These are phyloP conservation scores for Trichoderma gracile DNA, from an alignment of 2,329 filamentous ascomycete genomes.

Conservation along the genomic window DNA sequence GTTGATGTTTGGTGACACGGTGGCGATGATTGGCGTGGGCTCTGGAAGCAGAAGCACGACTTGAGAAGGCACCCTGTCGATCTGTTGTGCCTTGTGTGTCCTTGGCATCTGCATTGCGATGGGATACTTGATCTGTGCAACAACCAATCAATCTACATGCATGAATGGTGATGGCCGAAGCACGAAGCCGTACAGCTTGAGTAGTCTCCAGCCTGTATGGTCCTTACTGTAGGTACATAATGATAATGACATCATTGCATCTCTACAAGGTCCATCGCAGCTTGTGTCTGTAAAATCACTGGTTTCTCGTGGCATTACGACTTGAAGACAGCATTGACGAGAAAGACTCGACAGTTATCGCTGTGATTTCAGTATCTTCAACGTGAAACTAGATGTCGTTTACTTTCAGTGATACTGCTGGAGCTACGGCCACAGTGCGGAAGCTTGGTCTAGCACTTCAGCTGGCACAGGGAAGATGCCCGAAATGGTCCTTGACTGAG, in stretches of 20 bases:
- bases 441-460: neutral
- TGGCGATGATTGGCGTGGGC: neutral
- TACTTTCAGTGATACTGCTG: neutral
- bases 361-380: neutral
- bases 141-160: neutral
- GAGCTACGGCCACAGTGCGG: neutral
- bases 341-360: no score
- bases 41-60: neutral
- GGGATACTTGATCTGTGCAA: neutral
- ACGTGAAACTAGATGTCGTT: neutral
- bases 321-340: no score
- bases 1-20: neutral
- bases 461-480: neutral
- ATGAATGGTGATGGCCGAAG: neutral
- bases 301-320: no score
- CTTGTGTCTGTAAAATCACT: neutral
- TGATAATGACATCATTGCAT: slow-evolving; percentile 4
- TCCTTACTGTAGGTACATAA: neutral
- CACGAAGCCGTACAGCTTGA: neutral
- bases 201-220: no score
- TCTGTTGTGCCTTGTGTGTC: neutral
- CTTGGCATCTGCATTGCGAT: neutral
- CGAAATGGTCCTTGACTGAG: no score
- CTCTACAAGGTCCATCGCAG: neutral
- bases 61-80: neutral